A percentile compares a stretch with the other conserved stretches of the same genome.
phyloP scores from a whole-genome alignment of 352 stramenopile genomes.

The Phytophthora boehmeriae region DNA sequence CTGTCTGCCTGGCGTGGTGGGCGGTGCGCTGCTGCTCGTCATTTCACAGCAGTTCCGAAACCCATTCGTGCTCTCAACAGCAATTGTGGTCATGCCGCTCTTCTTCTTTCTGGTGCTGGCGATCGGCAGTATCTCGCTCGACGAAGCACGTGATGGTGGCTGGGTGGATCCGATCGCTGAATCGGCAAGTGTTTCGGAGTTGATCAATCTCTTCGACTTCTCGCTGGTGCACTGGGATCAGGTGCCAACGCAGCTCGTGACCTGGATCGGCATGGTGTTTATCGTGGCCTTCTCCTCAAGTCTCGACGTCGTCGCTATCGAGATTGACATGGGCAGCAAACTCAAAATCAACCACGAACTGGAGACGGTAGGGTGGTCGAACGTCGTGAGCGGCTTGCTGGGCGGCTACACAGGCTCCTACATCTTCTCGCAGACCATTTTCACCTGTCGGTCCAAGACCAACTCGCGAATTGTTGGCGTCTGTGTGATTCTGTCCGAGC shows the following conservation, averaged over 20 bases:
- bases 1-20: constrained; percentile 78
- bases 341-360: constrained; percentile 96
- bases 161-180: constrained; percentile 84
- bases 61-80: constrained; percentile 65
- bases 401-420: constrained; percentile 98
- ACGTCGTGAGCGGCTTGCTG: constrained; percentile 93
- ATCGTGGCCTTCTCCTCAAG: constrained; percentile 97
- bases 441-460: constrained; percentile 93
- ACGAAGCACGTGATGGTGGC: constrained; percentile 88
- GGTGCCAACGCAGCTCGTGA: constrained; percentile 89
- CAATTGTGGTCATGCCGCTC: constrained; percentile 85
- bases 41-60: constrained; percentile 75
- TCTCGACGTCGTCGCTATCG: constrained; percentile 96
- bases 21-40: constrained; percentile 78
- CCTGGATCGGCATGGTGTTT: constrained; percentile 94
- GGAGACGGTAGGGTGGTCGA: constrained; percentile 94
- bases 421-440: constrained; percentile 98
- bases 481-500: constrained; percentile 86
- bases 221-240: constrained; percentile 87
- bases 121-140: constrained; percentile 69
- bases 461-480: constrained; percentile 90
- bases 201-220: constrained; percentile 91
- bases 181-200: constrained; percentile 52
- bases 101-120: constrained; percentile 92
- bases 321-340: constrained; percentile 94